phyloP scores from a whole-genome alignment of 345 rosid genomes.

The Eucalyptus lansdowneana region DNA sequence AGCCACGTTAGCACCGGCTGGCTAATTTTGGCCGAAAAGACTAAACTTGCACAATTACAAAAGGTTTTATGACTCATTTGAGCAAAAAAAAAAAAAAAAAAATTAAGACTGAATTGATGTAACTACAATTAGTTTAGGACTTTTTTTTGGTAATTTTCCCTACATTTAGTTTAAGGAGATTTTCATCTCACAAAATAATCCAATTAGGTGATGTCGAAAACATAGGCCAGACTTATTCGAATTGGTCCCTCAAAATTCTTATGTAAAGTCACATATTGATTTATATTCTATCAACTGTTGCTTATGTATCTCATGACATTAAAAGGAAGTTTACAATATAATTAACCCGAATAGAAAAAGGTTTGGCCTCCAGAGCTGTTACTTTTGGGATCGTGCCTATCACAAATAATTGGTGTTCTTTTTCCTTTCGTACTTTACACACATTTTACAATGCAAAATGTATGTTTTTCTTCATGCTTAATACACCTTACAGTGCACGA shows the following conservation, averaged over 20 bases:
- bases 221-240: neutral
- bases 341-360: neutral
- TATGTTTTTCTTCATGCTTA: neutral
- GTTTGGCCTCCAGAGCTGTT: neutral
- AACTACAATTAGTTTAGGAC: fast-evolving
- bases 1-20: fast-evolving
- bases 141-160: too few relatives aligned
- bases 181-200: neutral
- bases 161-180: neutral
- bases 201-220: neutral
- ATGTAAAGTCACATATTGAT: neutral
- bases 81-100: too few relatives aligned
- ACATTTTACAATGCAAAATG: neutral
- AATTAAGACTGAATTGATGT: fast-evolving
- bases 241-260: neutral
- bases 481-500: too few relatives aligned
- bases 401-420: neutral
- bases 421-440: neutral
- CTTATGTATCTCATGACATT: neutral
- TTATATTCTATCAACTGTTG: neutral
- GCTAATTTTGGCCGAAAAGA: too few relatives aligned
- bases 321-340: neutral
- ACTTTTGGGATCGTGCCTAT: neutral
- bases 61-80: too few relatives aligned
- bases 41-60: too few relatives aligned